Percentiles rank a stretch among this genome's conserved stretches.
Conservation (phyloP, 306 rosid genomes). For the Mimosa pudica region DNA sequence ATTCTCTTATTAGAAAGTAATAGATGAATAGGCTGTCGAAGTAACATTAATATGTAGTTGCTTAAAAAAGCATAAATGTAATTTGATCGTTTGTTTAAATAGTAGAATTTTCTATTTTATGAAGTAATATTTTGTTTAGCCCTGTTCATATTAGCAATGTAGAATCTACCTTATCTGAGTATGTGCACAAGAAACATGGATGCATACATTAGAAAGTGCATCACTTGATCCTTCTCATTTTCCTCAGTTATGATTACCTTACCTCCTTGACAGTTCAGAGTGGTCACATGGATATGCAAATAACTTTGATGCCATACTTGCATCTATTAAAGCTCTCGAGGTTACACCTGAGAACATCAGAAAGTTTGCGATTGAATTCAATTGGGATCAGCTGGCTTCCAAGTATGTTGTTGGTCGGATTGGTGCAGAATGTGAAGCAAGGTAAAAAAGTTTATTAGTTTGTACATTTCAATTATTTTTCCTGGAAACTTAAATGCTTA, state of each 20-base stretch:
- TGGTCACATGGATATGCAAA: constrained; percentile 49
- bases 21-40: background rate
- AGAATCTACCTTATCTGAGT: background rate
- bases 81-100: background rate
- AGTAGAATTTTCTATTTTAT: background rate
- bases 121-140: background rate
- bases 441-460: constrained; percentile 58
- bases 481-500: background rate
- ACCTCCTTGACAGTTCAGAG: constrained; percentile 46
- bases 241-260: constrained; percentile 6
- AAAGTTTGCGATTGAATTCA: constrained; percentile 74
- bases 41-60: background rate
- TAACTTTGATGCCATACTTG: constrained; percentile 59
- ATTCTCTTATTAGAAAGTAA: background rate
- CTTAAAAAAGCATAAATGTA: background rate
- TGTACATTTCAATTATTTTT: background rate
- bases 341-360: constrained; percentile 58
- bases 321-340: constrained; percentile 62
- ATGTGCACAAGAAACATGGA: background rate
- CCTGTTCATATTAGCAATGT: background rate
- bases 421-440: constrained; percentile 87
- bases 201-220: constrained; percentile 1
- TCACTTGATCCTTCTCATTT: constrained; percentile 25
- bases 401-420: constrained; percentile 66
- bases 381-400: constrained; percentile 87